A percentile compares a stretch with the other conserved stretches of the same genome.
phyloP scores from a whole-genome alignment of 306 rosid species.

The Echinosophora koreensis region DNA sequence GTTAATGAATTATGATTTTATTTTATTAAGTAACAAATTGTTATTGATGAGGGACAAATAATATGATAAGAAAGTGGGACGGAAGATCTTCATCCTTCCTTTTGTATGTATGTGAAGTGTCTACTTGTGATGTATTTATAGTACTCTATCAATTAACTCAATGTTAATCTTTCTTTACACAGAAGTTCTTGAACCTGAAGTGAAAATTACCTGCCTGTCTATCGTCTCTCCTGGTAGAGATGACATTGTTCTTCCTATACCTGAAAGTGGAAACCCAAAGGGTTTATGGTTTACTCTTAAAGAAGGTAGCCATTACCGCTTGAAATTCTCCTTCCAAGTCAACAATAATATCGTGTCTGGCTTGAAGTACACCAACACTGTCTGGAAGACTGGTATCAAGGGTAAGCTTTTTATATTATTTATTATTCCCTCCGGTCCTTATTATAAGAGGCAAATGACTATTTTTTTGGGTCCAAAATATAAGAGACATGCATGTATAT shows the following conservation, averaged over 20 bases:
- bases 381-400: constrained; percentile 87
- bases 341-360: constrained; percentile 91
- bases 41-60: no score
- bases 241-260: constrained; percentile 79
- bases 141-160: not conserved
- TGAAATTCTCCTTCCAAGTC: constrained; percentile 78
- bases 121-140: not conserved
- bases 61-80: no score
- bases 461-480: no score
- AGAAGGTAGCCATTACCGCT: constrained; percentile 84
- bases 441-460: no score
- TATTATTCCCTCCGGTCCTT: no score
- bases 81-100: no score
- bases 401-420: constrained; percentile 64
- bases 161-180: not conserved
- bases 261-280: constrained; percentile 81
- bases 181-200: constrained; percentile 90
- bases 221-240: constrained; percentile 72
- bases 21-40: no score
- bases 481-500: no score
- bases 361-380: constrained; percentile 85
- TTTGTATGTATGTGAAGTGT: not conserved
- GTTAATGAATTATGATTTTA: no score
- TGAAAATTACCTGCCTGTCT: constrained; percentile 76
- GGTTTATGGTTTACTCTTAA: constrained; percentile 94